phyloP scores from a whole-genome alignment of 192 early-diverging fungal genomes.

The Helicostylum pulchrum region DNA sequence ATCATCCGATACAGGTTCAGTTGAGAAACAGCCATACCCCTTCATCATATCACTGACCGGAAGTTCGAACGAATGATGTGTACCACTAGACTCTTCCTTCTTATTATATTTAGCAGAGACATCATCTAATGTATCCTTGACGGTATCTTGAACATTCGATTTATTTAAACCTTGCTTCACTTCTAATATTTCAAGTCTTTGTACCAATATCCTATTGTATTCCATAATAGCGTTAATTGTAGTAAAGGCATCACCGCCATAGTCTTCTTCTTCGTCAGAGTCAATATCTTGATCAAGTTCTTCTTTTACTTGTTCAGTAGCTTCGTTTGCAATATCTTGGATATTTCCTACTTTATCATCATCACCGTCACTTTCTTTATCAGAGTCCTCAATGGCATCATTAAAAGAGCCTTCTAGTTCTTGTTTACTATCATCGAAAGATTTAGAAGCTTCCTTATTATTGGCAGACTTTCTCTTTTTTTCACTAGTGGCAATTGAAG shows the following conservation, averaged over 20 bases:
- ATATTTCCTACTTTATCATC: too few relatives aligned
- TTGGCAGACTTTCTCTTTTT: not conserved
- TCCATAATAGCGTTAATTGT: conserved; percentile 12
- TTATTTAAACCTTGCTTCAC: not conserved
- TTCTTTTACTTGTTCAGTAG: not conserved
- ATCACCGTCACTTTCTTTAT: not conserved
- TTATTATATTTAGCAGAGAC: not conserved
- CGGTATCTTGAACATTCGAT: too few relatives aligned
- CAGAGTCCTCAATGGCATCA: not conserved
- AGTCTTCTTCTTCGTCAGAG: not conserved
- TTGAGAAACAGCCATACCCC: not conserved
- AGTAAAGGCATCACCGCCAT: not conserved
- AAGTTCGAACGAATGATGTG: conserved; percentile 11
- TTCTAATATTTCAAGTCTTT: not conserved
- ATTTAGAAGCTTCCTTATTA: not conserved
- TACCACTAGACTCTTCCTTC: not conserved
- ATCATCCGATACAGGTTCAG: not conserved
- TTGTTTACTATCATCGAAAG: not conserved
- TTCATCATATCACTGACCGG: conserved; percentile 1
- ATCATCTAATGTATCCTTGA: too few relatives aligned
- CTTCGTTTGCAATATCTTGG: too few relatives aligned
- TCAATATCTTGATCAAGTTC: not conserved
- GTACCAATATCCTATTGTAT: not conserved
- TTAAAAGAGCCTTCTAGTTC: not conserved
- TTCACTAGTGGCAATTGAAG: not conserved